phyloP scores from a whole-genome alignment of 352 stramenopile genomes.

The Phytopythium vexans region DNA sequence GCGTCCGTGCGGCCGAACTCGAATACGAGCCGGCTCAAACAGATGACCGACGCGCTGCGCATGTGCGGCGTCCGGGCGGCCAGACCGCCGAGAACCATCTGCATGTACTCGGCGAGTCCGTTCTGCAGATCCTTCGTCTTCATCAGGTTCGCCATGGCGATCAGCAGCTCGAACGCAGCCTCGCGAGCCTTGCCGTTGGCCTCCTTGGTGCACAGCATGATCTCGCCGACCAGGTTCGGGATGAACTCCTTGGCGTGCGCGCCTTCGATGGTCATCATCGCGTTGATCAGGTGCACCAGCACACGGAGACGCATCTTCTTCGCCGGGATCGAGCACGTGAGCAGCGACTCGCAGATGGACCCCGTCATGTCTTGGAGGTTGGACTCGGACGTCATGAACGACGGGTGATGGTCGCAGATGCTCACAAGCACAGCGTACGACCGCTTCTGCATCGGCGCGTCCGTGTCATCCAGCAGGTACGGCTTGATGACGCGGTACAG shows the following conservation, averaged over 20 bases:
- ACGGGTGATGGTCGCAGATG: constrained; percentile 83
- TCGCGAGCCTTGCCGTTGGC: constrained; percentile 93
- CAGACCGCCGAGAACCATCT: constrained; percentile 92
- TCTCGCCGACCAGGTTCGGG: constrained; percentile 92
- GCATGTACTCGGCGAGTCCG: constrained; percentile 88
- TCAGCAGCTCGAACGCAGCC: constrained; percentile 80
- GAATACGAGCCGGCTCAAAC: constrained; percentile 93
- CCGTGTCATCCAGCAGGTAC: constrained; percentile 83
- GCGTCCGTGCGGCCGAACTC: constrained; percentile 87
- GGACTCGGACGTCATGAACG: constrained; percentile 69
- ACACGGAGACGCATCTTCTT: constrained; percentile 95
- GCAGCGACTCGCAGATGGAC: constrained; percentile 92
- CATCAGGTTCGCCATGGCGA: constrained; percentile 82
- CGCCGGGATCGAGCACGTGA: constrained; percentile 93
- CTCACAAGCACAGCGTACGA: constrained; percentile 83
- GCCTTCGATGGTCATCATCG: constrained; percentile 56
- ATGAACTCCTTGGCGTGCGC: constrained; percentile 74
- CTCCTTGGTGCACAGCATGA: constrained; percentile 97
- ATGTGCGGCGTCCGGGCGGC: constrained; percentile 94
- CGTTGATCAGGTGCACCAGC: constrained; percentile 75
- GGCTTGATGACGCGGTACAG: constrained; percentile 89
- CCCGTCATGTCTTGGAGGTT: constrained; percentile 92
- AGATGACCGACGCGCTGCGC: constrained; percentile 94
- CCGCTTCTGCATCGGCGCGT: constrained; percentile 86
- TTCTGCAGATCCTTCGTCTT: constrained; percentile 53